phyloP scores from a whole-genome alignment of 306 rosid species.

The Geum urbanum region DNA sequence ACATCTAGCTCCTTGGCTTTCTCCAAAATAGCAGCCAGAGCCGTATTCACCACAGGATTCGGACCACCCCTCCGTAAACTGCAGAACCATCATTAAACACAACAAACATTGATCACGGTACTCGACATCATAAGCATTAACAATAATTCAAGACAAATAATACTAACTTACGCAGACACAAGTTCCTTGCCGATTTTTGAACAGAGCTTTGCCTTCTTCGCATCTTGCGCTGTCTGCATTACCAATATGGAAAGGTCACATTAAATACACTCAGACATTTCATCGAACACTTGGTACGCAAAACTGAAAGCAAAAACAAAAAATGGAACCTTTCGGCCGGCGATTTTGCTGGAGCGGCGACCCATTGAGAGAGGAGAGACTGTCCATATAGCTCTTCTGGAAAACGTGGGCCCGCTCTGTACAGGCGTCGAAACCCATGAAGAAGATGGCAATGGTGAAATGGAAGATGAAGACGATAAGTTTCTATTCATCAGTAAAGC shows the following conservation, averaged over 20 bases:
- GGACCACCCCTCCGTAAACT: conserved; percentile 87
- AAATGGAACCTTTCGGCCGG: conserved; percentile 74
- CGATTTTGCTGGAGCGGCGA: conserved; percentile 86
- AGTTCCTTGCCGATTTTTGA: conserved; percentile 86
- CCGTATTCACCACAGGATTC: conserved; percentile 57
- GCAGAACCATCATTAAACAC: conserved; percentile 24
- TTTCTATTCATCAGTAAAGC: conserved; percentile 22
- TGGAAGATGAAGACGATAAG: conserved; percentile 33
- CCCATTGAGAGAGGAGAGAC: conserved; percentile 76
- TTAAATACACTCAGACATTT: conserved; percentile 20
- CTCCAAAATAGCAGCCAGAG: conserved; percentile 69
- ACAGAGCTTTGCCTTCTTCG: conserved; percentile 75
- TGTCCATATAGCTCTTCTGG: conserved; percentile 56
- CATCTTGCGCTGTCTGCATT: conserved; percentile 63
- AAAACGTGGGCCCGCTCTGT: conserved; percentile 12
- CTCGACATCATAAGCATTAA: not conserved
- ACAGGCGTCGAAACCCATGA: conserved; percentile 20
- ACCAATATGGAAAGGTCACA: not conserved
- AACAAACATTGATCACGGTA: not conserved
- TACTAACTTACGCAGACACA: conserved; percentile 75
- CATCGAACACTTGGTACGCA: conserved; percentile 45
- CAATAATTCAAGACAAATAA: not conserved
- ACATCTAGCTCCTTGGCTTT: conserved; percentile 95
- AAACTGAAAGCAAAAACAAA: not conserved
- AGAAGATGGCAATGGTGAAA: conserved; percentile 14